Evolutionary conservation across 2,329 filamentous ascomycete species (phyloP), one percentile per base, ranked within the genome.

Genomic region (Cordyceps cicadae): DNA sequence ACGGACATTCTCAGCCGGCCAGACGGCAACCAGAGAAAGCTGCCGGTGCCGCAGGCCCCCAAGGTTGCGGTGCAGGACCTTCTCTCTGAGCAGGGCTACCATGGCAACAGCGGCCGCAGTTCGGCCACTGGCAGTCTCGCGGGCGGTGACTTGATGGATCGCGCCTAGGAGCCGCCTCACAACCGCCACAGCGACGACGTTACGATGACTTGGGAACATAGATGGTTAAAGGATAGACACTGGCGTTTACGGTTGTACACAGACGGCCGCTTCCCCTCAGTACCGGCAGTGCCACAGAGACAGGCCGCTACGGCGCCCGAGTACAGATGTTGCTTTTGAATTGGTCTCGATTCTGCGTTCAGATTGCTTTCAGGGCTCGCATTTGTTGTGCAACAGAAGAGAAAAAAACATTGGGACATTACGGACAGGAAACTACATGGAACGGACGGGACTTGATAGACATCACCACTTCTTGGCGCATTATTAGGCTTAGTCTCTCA

Each of bases 1-100:
- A 89, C 87, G 62, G 93, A 97, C 72, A 97, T 97, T 70, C 94
- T 97, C 78, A 91, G 88, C 70, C 87, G 88, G 66, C 84, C 91
- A 1, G 92, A 97, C 65, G 91, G 91, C 43, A 88, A 89, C 26
- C 90, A 94, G 76, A 81, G 93, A 67, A 97, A 97, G 75, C 80
- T 97, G 19, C 93, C 93, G 0, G 89, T 96, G 17, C 92, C 92
- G 6, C 90, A 93, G 75, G 84, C 92, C n/a, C 90, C 91, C 60
- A 94, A 94, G 73, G 88, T 96, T 49, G 89, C 89, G 2, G 87
- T 95, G 5, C 89, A 93, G 67, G 93, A 97, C 68, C 81, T 97
- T 60, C 78, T 96, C 62, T 87, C 87, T 64, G 81, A 85, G 1
- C 81, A 77, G 54, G 84, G 83, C 54, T 89, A 85, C 64, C 87